phyloP scores from a whole-genome alignment of 1,139 yeast genomes.

The Tardiomyces blankii region DNA sequence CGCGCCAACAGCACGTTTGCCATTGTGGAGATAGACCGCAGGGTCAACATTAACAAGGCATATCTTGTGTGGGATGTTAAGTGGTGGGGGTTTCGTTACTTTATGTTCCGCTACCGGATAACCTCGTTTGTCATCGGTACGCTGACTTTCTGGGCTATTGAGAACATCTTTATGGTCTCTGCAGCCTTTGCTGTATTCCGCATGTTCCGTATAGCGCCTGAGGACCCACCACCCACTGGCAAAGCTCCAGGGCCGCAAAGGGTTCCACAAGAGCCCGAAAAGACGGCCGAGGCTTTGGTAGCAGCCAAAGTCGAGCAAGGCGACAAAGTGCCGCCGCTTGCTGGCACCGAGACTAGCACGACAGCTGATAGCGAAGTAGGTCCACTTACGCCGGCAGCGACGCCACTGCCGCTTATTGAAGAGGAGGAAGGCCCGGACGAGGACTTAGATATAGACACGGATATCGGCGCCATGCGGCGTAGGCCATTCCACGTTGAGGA shows the following conservation, averaged over 20 bases:
- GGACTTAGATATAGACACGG: background rate
- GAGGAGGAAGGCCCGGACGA: background rate
- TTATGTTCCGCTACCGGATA: conserved; percentile 38
- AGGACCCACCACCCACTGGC: too few species aligned
- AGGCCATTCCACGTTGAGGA: too few species aligned
- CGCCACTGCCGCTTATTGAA: background rate
- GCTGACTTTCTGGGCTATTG: conserved; percentile 37
- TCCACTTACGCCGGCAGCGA: background rate
- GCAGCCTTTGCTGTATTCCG: background rate
- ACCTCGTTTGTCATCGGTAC: conserved; percentile 42
- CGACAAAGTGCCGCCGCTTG: background rate
- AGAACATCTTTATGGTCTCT: conserved; percentile 10
- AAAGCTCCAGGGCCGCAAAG: too few species aligned
- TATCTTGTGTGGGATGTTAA: conserved; percentile 22
- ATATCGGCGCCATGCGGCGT: too few species aligned
- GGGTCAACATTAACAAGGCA: conserved; percentile 17
- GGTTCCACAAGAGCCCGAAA: background rate
- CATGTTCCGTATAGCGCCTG: background rate
- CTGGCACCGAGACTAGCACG: background rate
- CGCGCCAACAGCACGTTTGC: conserved; percentile 5
- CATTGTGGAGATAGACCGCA: conserved; percentile 17
- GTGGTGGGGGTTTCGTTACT: conserved; percentile 48
- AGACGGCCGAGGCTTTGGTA: background rate
- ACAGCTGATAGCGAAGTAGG: background rate
- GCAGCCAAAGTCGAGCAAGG: background rate